Percentiles rank a stretch among this genome's conserved stretches.
Evolutionary conservation across 139 green algal species (phyloP).

Genomic region (Asterochloris erici): DNA sequence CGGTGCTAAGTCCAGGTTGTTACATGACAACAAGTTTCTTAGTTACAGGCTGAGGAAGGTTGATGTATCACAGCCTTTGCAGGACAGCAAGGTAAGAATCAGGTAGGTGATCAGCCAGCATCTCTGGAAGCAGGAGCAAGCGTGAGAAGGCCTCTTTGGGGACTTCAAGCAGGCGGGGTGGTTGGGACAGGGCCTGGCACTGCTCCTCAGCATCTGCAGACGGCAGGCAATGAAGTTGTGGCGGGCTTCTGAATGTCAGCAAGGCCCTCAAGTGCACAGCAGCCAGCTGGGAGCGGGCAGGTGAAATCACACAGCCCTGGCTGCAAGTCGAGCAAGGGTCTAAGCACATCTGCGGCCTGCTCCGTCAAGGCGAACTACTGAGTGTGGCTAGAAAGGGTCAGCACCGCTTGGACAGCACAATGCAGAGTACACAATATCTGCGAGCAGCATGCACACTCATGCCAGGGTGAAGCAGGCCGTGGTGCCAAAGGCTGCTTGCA

Average conservation of each 20-base stretch:
- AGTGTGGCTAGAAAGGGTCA: no score
- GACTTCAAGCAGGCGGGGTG: constrained; percentile 29
- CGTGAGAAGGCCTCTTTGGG: constrained; percentile 32
- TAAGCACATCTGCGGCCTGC: no score
- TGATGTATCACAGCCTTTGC: constrained; percentile 33
- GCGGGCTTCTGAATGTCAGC: neutral
- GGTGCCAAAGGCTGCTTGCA: no score
- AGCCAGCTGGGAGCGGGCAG: neutral
- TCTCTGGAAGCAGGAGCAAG: constrained; percentile 39
- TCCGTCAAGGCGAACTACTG: no score
- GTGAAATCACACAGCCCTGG: neutral
- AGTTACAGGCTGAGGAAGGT: no score
- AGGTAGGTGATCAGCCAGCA: constrained; percentile 43
- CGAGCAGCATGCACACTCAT: no score
- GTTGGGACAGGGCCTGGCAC: neutral
- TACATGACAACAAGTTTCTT: no score
- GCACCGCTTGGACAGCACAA: no score
- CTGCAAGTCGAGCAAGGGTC: neutral
- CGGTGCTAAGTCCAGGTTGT: no score
- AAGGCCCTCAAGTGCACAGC: neutral
- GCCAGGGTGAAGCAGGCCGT: no score
- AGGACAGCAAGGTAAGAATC: constrained; percentile 38
- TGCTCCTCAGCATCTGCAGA: neutral
- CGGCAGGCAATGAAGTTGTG: neutral
- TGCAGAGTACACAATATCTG: no score